Base-by-base conservation (phyloP, 1,284 basidiomycete genomes). In the Rhodofomes roseus region DNA sequence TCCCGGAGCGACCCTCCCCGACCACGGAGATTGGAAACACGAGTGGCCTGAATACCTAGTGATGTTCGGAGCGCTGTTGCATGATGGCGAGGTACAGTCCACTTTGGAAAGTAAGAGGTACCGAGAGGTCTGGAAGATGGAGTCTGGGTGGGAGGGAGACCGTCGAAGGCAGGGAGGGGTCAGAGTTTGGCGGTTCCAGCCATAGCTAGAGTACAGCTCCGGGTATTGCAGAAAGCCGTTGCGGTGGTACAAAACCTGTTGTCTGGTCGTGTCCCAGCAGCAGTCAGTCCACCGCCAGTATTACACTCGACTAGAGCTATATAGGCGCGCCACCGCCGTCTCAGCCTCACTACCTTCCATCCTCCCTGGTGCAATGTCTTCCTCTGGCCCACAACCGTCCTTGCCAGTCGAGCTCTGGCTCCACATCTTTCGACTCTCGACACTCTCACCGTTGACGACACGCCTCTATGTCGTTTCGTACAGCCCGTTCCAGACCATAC, bases 111-210 rank as follows among this genome's bases (percentile, higher is more conserved):
- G 68, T 20, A 78, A 81, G 51, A 90, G 90, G 1, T 98, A 96
- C 68, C 56, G 57, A 18, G 84, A 90, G 69, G 79, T 85, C 0
- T 87, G 84, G 85, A 75, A 77, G 34, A 78, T 76, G 12, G 90
- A 89, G 65, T 85, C 89, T 66, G 82, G 86, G 22, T 92, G 88
- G 79, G 95, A 97, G 72, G 95, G 93, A 57, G 95, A 98, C 63
- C 62, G 71, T 53, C 78, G 84, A 59, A 79, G 95, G 61, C 85
- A 83, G 61, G 96, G 94, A 5, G 89, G 89, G 1, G 86, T 98
- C 29, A 78, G 82, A 43, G 84, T 95, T 2, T 68, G 69, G 69
- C 66, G 62, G 37, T 61, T 59, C 54, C 43, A 41, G 58, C 58
- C 58, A 14, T 54, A 50, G 25, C 58, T 43, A 52, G 58, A 52